Base-by-base conservation (phyloP, 441 rosid genomes). In the Geranium incanum region DNA sequence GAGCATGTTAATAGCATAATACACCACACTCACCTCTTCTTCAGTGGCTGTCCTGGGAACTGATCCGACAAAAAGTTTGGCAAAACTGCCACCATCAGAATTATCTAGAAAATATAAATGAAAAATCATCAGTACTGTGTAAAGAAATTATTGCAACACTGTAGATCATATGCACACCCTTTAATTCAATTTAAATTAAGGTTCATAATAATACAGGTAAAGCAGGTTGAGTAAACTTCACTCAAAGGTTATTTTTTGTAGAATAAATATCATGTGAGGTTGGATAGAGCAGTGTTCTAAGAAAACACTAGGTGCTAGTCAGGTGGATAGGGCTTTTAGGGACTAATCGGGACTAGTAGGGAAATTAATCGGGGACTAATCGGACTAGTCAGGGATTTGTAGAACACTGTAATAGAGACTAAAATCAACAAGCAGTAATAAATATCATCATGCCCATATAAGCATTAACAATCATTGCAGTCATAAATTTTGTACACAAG, bases 1-100 rank as follows among this genome's bases (percentile, higher is more conserved):
- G 41, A 36, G 19, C 68, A 36, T 63, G n/a, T 11, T 12, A 63
- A 63, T 63, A 59, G 65, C 33, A 59, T 59, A 59, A 19, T 19
- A 63, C n/a, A 36, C 7, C 68, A 21, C 6, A 83, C 93, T 89
- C 82, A 95, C 99, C 78, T 95, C 98, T 75, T 86, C 88, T 79
- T 95, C 99, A 23, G 77, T 72, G 43, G 89, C 88, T 70, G 95
- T 87, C 84, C 92, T 86, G 33, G 99, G 98, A 80, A 95, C 98
- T 11, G 98, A 95, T 67, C 99, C 99, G 80, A 95, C 95, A 86
- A 95, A 95, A 74, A 93, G 97, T 83, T 95, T 95, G 69, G 97
- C 97, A 75, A 86, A 77, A 76, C 80, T 82, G 67, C 85, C 83
- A 65, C 85, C 80, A 76, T 85, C 95, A 67, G 73, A 77, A 60